Evolutionary conservation across 148 eudicot genomes (phyloP), one percentile per base, ranked within the genome.

Genomic region (Salicornia ramosissima): DNA sequence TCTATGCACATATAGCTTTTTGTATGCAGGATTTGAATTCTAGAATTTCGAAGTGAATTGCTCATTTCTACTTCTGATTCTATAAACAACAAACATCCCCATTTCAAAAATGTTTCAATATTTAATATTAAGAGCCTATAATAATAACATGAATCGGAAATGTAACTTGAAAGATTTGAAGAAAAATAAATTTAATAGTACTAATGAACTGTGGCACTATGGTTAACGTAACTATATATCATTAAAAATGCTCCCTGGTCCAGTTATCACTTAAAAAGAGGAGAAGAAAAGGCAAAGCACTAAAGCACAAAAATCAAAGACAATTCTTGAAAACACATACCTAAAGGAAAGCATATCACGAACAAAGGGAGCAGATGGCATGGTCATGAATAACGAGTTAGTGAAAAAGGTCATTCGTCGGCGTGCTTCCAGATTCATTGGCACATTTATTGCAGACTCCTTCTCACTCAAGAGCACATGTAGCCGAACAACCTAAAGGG

Each of bases 271-370:
- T n/a, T n/a, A n/a, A n/a, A n/a, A n/a, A n/a, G n/a, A n/a, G n/a
- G n/a, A n/a, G n/a, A n/a, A n/a, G n/a, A n/a, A n/a, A n/a, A n/a
- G n/a, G n/a, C n/a, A n/a, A n/a, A n/a, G n/a, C n/a, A n/a, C n/a
- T n/a, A n/a, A n/a, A n/a, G n/a, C n/a, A n/a, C n/a, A n/a, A n/a
- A n/a, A n/a, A n/a, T n/a, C n/a, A n/a, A n/a, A n/a, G n/a, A n/a
- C n/a, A n/a, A n/a, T n/a, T n/a, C n/a, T n/a, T n/a, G n/a, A 21
- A 67, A 73, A 19, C 28, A 79, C 90, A 78, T 65, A 94, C 99
- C 99, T 94, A 69, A 91, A 94, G 66, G 99, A 94, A 63, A 94
- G 90, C 99, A 94, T 94, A 74, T 94, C 83, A 46, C 96, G 93
- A 75, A 94, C 99, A 87, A 80, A 87, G 19, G 99, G 99, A 79